Percentiles rank a stretch among this genome's conserved stretches.
phyloP scores from a whole-genome alignment of 345 rosid species.

The Conringia planisiliqua region DNA sequence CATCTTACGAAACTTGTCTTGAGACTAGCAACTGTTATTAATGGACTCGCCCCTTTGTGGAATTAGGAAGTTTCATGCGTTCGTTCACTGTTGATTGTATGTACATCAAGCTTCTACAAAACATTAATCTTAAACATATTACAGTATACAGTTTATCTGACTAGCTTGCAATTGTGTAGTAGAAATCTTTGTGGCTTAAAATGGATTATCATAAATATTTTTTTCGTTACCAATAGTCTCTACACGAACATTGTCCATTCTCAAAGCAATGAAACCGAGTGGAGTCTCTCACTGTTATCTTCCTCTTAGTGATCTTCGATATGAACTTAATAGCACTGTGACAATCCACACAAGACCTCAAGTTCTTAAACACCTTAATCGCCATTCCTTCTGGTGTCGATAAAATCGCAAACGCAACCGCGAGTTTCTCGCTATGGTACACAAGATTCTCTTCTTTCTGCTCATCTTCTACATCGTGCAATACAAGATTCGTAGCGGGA shows the following conservation, averaged over 20 bases:
- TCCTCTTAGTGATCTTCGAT: conserved; percentile 64
- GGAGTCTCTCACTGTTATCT: conserved; percentile 73
- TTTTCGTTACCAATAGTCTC: conserved; percentile 70
- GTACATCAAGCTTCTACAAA: conserved; percentile 13
- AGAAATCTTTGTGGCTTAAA: not conserved
- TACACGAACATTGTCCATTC: conserved; percentile 77
- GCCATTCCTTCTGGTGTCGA: conserved; percentile 60
- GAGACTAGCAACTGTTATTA: not conserved
- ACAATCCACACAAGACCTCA: conserved; percentile 90
- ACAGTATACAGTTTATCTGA: not conserved
- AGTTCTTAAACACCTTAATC: conserved; percentile 76
- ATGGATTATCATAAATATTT: not conserved
- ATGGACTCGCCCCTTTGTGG: not conserved
- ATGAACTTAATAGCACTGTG: conserved; percentile 84
- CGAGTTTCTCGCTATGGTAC: conserved; percentile 90
- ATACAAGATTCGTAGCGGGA: conserved; percentile 65
- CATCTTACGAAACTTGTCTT: conserved; percentile 29
- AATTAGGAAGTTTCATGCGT: conserved; percentile 2
- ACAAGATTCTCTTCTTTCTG: conserved; percentile 82
- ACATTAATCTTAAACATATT: not conserved
- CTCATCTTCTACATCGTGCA: conserved; percentile 92
- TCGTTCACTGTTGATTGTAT: not conserved
- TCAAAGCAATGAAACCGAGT: conserved; percentile 83
- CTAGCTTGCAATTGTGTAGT: not conserved
- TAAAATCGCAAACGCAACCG: conserved; percentile 80